Evolutionary conservation across 208 protist species (phyloP).

Genomic region (Leishmania amazonensis): DNA sequence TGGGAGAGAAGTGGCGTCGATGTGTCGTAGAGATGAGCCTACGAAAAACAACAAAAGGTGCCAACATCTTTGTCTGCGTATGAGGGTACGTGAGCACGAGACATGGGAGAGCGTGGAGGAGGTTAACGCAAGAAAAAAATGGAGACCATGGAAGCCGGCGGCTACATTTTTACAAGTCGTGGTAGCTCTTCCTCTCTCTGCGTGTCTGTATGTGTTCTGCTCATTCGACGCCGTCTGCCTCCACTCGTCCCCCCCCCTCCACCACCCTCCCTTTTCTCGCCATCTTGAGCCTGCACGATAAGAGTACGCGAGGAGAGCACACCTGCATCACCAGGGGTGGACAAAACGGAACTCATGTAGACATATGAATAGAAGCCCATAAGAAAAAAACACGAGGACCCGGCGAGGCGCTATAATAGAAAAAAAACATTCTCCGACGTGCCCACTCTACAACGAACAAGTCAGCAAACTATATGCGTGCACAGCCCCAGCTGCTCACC

Average conservation of each 20-base stretch:
- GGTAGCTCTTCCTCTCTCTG: neutral
- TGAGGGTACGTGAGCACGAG: neutral
- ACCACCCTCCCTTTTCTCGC: neutral
- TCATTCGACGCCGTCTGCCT: neutral
- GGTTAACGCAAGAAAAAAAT: neutral
- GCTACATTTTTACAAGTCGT: neutral
- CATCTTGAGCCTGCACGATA: neutral
- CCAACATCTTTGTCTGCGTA: neutral
- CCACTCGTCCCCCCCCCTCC: neutral
- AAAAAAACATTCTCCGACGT: neutral
- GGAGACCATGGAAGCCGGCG: neutral
- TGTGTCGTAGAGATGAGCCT: neutral
- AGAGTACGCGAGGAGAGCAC: neutral
- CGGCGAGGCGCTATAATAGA: neutral
- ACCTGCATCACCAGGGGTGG: neutral
- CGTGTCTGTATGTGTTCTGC: neutral
- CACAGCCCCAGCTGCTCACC: neutral
- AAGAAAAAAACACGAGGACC: neutral
- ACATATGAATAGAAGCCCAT: neutral
- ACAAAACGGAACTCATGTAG: neutral
- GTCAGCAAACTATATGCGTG: neutral
- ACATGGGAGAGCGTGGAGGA: neutral
- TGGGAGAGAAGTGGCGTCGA: neutral
- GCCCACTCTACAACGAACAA: neutral
- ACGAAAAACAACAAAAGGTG: neutral